A percentile compares a stretch with the other conserved stretches of the same genome.
These are phyloP conservation scores for Linnemannia exigua DNA, from an alignment of 192 early-diverging fungal species.

Conservation along the genomic window DNA sequence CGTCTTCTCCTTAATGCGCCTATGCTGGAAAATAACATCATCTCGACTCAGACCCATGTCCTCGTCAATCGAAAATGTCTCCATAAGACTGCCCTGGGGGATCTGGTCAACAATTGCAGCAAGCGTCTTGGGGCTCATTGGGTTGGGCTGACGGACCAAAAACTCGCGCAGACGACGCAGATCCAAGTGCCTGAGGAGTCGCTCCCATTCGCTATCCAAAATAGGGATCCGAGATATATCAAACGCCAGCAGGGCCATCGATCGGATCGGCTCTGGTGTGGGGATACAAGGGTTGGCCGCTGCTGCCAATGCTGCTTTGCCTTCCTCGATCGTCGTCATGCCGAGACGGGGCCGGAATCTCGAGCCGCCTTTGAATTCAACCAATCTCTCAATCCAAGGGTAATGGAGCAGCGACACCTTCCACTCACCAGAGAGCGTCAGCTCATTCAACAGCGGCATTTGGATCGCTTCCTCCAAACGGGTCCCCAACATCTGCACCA, in stretches of 20 bases:
- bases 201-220: background rate
- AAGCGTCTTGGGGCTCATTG: background rate
- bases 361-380: background rate
- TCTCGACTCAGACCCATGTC: background rate
- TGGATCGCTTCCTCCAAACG: background rate
- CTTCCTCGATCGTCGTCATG: background rate
- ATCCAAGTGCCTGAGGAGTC: background rate
- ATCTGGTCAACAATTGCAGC: background rate
- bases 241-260: background rate
- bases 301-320: background rate
- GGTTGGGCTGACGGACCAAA: slow-evolving; percentile 1
- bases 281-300: too few species aligned
- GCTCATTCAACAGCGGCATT: background rate
- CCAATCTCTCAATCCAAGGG: background rate
- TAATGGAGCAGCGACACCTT: slow-evolving; percentile 1
- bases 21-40: slow-evolving; percentile 1
- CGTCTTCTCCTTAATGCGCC: background rate
- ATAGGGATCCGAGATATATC: background rate
- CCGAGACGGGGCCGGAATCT: background rate
- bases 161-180: background rate
- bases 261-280: background rate
- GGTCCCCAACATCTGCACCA: background rate
- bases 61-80: background rate
- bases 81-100: background rate
- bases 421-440: background rate